Percentiles rank a stretch among this genome's conserved stretches.
Evolutionary conservation across 257 asterid species (phyloP).

Genomic region (Przewalskia tangutica): DNA sequence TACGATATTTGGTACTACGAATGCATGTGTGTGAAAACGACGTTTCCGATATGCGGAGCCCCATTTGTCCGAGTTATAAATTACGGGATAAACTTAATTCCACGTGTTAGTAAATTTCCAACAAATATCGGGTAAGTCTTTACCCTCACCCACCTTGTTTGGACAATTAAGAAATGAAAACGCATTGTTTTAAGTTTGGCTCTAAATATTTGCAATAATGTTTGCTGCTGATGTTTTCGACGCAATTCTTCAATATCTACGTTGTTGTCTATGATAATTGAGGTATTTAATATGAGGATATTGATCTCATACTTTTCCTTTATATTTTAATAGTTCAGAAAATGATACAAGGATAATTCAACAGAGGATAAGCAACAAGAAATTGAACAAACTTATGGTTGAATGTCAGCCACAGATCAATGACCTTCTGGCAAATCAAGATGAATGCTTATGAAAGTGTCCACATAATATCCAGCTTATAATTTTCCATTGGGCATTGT

Average conservation of each 20-base stretch:
- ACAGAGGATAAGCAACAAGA: conserved; percentile 69
- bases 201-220: neutral
- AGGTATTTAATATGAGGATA: neutral
- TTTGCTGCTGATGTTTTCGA: neutral
- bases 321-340: conserved; percentile 33
- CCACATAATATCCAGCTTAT: neutral
- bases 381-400: conserved; percentile 62
- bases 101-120: too few species aligned
- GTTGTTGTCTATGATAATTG: neutral
- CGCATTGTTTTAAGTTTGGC: too few species aligned
- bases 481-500: neutral
- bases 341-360: conserved; percentile 29
- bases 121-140: too few species aligned
- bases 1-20: too few species aligned
- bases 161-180: too few species aligned
- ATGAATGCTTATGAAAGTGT: neutral
- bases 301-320: neutral
- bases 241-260: neutral
- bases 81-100: too few species aligned
- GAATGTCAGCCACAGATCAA: conserved; percentile 21
- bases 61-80: too few species aligned
- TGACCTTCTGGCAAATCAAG: neutral
- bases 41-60: too few species aligned
- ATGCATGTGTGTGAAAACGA: too few species aligned
- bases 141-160: too few species aligned